A percentile compares a stretch with the other conserved stretches of the same genome.
Conservation (phyloP, 2,329 filamentous ascomycete species). For the Epichloe bromicola region DNA sequence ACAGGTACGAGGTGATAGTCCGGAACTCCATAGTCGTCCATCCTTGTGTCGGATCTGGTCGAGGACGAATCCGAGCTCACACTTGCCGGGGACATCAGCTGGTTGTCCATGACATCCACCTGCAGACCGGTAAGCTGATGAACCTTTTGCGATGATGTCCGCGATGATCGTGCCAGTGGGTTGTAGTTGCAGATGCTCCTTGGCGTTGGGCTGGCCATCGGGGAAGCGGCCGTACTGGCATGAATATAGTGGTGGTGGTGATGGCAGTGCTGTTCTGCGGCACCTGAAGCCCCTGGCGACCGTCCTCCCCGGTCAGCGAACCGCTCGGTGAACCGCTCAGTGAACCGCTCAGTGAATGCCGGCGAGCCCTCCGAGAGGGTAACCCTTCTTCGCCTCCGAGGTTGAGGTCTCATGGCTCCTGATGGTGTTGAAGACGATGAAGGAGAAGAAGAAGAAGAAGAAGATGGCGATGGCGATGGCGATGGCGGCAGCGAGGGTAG, state of each 20-base stretch:
- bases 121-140: constrained; percentile 29
- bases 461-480: too few species aligned
- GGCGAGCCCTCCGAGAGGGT: neutral
- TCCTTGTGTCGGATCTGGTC: neutral
- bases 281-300: neutral
- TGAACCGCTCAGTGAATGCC: neutral
- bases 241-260: neutral
- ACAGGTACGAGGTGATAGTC: constrained; percentile 7
- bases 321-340: neutral
- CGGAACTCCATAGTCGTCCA: neutral
- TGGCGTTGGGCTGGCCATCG: neutral
- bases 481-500: constrained; percentile 11
- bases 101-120: constrained; percentile 15
- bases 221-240: neutral
- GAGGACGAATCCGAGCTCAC: constrained; percentile 5
- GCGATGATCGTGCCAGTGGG: neutral
- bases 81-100: neutral
- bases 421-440: neutral
- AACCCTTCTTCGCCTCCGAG: neutral
- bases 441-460: neutral
- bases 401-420: neutral
- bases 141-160: constrained; percentile 25
- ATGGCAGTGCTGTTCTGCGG: neutral
- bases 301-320: neutral
- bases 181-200: neutral